Evolutionary conservation across 139 green algal genomes (phyloP).

Genomic region (Chlorella sorokiniana): DNA sequence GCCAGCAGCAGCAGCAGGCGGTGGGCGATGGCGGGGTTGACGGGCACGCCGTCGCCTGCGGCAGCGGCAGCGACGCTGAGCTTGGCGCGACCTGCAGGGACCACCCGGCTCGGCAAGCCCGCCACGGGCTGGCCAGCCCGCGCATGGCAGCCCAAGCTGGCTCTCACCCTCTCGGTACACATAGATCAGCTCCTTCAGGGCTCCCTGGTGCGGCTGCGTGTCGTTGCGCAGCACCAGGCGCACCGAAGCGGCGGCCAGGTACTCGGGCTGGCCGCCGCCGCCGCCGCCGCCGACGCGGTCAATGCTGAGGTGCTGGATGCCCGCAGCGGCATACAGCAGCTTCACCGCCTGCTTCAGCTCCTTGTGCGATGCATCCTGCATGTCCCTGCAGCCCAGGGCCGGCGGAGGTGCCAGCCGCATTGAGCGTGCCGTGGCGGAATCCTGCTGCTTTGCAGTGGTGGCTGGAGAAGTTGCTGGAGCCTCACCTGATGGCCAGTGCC

Average conservation of each 20-base stretch:
- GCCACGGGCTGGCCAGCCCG: neutral
- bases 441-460: neutral
- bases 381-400: constrained; percentile 12
- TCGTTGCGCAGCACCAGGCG: constrained; percentile 34
- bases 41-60: constrained; percentile 56
- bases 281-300: neutral
- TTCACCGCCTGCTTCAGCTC: constrained; percentile 45
- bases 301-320: constrained; percentile 47
- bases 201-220: constrained; percentile 23
- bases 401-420: neutral
- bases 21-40: constrained; percentile 62
- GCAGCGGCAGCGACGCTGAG: neutral
- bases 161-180: constrained; percentile 47
- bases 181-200: constrained; percentile 49
- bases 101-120: no score
- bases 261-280: neutral
- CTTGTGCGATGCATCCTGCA: neutral
- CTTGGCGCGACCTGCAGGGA: neutral
- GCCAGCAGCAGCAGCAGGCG: constrained; percentile 70
- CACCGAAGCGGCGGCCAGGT: constrained; percentile 31
- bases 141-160: neutral
- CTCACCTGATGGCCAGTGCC: constrained; percentile 40
- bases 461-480: neutral
- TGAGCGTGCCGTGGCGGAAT: neutral
- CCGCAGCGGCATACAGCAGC: constrained; percentile 49